A percentile compares a stretch with the other conserved stretches of the same genome.
Evolutionary conservation across 2,329 filamentous ascomycete species (phyloP).

Genomic region (Beauveria asiatica): DNA sequence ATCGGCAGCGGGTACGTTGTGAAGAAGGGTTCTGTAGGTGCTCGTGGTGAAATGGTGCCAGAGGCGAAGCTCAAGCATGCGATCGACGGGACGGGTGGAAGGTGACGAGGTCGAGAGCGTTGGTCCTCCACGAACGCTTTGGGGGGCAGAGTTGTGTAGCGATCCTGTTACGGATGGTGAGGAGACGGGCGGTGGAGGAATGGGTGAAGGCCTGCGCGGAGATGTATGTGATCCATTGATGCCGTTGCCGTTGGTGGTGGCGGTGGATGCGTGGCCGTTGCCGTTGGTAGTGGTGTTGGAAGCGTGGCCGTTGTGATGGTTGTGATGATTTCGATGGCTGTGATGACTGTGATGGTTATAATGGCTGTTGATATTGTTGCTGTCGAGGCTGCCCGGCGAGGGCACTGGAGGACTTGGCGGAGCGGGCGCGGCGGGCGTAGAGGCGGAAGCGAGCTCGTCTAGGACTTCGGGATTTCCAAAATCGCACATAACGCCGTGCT

Average conservation of each 20-base stretch:
- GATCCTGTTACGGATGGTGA: constrained; percentile 16
- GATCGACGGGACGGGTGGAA: constrained; percentile 18
- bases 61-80: constrained; percentile 50
- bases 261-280: not conserved
- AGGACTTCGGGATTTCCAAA: constrained; percentile 47
- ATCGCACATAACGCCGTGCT: constrained; percentile 59
- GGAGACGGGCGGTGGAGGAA: constrained; percentile 9
- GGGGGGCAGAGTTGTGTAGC: not conserved
- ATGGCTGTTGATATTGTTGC: constrained; percentile 4
- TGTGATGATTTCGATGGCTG: not conserved
- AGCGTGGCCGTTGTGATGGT: not conserved
- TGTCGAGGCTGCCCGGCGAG: constrained; percentile 15
- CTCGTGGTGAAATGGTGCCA: constrained; percentile 57
- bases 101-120: constrained; percentile 10
- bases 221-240: not conserved
- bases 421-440: constrained; percentile 12
- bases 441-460: constrained; percentile 33
- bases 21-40: constrained; percentile 52
- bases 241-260: not conserved
- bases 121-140: constrained; percentile 5
- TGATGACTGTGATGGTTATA: not conserved
- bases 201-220: constrained; percentile 8
- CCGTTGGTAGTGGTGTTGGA: not conserved
- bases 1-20: constrained; percentile 41
- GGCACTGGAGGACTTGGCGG: constrained; percentile 18